Base-by-base conservation (phyloP, 2,329 filamentous ascomycete species). In the Xylariaceae sp. region DNA sequence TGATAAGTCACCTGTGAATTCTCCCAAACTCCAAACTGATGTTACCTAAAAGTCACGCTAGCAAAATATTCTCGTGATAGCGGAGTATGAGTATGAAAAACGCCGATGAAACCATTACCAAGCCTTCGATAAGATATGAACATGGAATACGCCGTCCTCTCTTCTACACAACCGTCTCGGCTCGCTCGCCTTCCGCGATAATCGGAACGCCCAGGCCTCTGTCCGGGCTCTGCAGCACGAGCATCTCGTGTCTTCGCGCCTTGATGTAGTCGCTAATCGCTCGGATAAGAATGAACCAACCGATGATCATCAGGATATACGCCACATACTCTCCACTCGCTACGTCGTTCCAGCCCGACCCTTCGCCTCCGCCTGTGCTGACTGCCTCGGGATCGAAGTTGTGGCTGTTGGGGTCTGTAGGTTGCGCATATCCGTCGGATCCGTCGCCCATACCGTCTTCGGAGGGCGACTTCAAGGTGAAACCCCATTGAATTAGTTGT, bases 271-370 rank as follows among this genome's bases (percentile, higher is more conserved):
- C 89, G 53, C 84, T 88, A 13, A 95, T 80, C n/a, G 88, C 83
- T 63, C 89, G 79, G 59, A 98, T 97, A 46, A 98, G 70, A 47
- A 98, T 88, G 58, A 97, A 97, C 92, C 92, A 98, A 4, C 92
- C 92, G 2, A 94, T 83, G 57, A 98, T 86, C 92, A 98, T 98
- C 33, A 98, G 66, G 12, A 85, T 71, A 55, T 97, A 98, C 9
- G 88, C 86, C 47, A 95, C 70, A 87, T 87, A 96, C 59, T 97
- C 89, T 48, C 76, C 83, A 36, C 82, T 83, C 5, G 74, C 77
- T 29, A 95, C 77, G 24, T 78, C 74, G 5, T 68, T 64, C 8
- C 72, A 57, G 9, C 67, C 64, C 28, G 70, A 69, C 2, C 60
- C 54, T 9, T 67, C 54, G 29, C 67, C 48, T 40, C 63, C 51